These are phyloP conservation scores for Suillus occidentalis DNA, from an alignment of 768 basidiomycete species.

Conservation along the genomic window DNA sequence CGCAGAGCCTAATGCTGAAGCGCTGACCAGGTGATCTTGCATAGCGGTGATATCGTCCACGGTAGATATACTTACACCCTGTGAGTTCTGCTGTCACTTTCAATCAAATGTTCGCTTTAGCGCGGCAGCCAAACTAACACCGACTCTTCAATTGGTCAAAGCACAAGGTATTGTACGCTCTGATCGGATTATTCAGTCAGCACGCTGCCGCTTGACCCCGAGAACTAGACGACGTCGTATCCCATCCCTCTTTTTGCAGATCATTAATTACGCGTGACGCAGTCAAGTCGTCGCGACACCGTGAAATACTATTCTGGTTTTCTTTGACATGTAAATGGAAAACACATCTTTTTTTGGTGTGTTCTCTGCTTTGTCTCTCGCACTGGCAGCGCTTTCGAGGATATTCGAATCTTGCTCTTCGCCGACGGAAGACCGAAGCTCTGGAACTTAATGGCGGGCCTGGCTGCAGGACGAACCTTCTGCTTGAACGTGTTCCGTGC, in stretches of 20 bases:
- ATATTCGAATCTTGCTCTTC: constrained; percentile 29
- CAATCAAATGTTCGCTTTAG: neutral
- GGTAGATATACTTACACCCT: neutral
- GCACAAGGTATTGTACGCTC: neutral
- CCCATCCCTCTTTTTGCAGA: neutral
- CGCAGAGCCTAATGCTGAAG: neutral
- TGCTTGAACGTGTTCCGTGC: constrained; percentile 29
- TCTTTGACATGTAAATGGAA: constrained; percentile 52
- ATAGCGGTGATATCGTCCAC: neutral
- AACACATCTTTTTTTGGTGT: constrained; percentile 41
- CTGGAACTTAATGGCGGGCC: constrained; percentile 34
- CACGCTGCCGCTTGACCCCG: neutral
- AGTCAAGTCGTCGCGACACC: constrained; percentile 49
- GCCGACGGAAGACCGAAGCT: constrained; percentile 25
- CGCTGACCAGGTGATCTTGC: neutral
- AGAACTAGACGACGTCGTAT: neutral
- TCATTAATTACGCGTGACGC: constrained; percentile 32
- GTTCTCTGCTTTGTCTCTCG: neutral
- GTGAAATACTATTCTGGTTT: constrained; percentile 59
- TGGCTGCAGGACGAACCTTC: constrained; percentile 24
- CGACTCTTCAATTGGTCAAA: neutral
- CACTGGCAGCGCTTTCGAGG: constrained; percentile 17
- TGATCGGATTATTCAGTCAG: neutral
- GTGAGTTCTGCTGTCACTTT: neutral
- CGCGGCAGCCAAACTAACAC: neutral